phyloP scores from a whole-genome alignment of 352 stramenopile genomes.

The Phytophthora capsici region DNA sequence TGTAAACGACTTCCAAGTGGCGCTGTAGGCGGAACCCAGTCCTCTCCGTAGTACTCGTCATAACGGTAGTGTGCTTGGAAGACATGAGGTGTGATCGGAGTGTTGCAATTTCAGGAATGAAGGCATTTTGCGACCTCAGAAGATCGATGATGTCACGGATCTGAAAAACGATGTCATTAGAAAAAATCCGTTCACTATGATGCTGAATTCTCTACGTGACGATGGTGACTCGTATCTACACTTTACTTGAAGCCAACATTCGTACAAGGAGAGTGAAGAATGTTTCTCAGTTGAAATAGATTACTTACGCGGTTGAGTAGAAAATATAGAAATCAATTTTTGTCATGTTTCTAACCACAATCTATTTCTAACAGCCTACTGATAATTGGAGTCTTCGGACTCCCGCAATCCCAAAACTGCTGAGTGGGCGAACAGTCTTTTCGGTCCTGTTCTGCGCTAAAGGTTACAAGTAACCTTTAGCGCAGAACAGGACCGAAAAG shows the following conservation, averaged over 20 bases:
- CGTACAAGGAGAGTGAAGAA: not conserved
- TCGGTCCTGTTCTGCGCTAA: no score
- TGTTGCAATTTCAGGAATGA: conserved; percentile 18
- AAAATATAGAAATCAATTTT: no score
- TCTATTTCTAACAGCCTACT: no score
- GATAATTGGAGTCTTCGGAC: no score
- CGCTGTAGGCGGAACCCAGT: conserved; percentile 37
- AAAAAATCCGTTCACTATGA: not conserved
- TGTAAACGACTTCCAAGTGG: conserved; percentile 42
- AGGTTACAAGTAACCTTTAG: no score
- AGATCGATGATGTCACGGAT: conserved; percentile 32
- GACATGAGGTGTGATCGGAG: conserved; percentile 13
- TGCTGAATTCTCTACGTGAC: conserved; percentile 6
- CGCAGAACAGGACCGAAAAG: no score
- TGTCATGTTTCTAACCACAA: no score
- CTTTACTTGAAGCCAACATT: conserved; percentile 5
- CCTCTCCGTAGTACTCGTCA: conserved; percentile 7
- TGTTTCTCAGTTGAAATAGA: no score
- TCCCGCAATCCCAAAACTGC: no score
- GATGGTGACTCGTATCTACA: not conserved
- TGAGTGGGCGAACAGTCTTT: no score
- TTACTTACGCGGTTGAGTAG: no score
- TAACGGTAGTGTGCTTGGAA: conserved; percentile 21
- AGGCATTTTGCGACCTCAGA: not conserved
- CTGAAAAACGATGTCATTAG: conserved; percentile 25